Conservation (phyloP, 768 basidiomycete genomes). For the Lactarius quietus region DNA sequence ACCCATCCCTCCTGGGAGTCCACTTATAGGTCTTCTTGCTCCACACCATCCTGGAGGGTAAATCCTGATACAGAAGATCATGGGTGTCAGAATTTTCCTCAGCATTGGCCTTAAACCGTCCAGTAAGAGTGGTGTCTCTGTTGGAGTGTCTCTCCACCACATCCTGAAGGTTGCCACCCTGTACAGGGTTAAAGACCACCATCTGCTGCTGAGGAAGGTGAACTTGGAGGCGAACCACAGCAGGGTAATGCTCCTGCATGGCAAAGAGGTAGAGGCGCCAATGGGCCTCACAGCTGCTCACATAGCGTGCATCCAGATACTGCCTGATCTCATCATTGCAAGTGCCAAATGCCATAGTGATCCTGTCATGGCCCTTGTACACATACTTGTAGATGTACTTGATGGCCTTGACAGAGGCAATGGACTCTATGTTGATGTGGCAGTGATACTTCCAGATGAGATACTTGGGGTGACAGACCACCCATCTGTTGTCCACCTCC, state of each 20-base stretch:
- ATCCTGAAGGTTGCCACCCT: too few species aligned
- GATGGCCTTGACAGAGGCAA: conserved; percentile 36
- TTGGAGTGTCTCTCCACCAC: too few species aligned
- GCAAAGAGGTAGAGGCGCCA: conserved; percentile 32
- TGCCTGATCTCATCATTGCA: conserved; percentile 35
- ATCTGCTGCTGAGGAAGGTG: conserved; percentile 40
- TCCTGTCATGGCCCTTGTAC: conserved; percentile 45
- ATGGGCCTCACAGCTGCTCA: conserved; percentile 36
- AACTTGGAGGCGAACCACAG: conserved; percentile 40
- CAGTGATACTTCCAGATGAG: conserved; percentile 38
- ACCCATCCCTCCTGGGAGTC: too few species aligned
- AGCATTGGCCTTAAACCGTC: too few species aligned
- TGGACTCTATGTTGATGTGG: conserved; percentile 51
- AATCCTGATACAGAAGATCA: too few species aligned
- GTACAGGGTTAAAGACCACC: conserved; percentile 37
- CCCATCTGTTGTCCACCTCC: conserved; percentile 37
- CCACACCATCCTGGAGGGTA: too few species aligned
- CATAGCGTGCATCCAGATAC: conserved; percentile 40
- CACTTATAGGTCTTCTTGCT: too few species aligned
- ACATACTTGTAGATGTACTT: conserved; percentile 51
- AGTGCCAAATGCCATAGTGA: conserved; percentile 34
- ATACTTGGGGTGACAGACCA: conserved; percentile 42
- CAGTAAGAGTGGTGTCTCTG: too few species aligned
- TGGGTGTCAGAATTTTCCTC: too few species aligned
- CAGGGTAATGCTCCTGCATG: conserved; percentile 30